A percentile compares a stretch with the other conserved stretches of the same genome.
phyloP scores from a whole-genome alignment of 768 basidiomycete genomes.

The Myochromella boudieri region DNA sequence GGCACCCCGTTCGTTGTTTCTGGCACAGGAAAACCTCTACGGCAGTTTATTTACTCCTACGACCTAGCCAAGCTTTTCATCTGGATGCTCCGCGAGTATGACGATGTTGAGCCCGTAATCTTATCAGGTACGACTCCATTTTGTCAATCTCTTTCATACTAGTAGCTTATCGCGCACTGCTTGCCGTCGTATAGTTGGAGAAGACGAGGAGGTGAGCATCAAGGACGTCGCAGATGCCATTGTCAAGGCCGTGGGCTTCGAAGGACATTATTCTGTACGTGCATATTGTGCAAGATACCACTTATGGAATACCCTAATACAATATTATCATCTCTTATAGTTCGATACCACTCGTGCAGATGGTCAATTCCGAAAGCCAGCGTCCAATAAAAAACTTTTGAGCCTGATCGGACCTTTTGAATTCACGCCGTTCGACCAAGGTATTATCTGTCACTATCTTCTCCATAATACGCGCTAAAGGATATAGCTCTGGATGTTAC shows the following conservation, averaged over 20 bases:
- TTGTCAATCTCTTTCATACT: no score
- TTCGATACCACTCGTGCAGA: conserved; percentile 86
- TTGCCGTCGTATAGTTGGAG: conserved; percentile 87
- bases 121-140: conserved; percentile 82
- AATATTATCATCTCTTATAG: conserved; percentile 38
- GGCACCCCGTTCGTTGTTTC: conserved; percentile 83
- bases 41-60: conserved; percentile 98
- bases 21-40: conserved; percentile 88
- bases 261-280: conserved; percentile 75
- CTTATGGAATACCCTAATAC: no score
- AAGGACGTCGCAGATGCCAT: conserved; percentile 89
- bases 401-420: conserved; percentile 76
- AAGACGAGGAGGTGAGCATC: conserved; percentile 94
- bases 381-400: conserved; percentile 86
- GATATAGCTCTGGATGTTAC: conserved; percentile 67
- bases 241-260: conserved; percentile 77
- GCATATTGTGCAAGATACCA: no score
- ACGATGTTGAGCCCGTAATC: conserved; percentile 91
- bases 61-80: conserved; percentile 96
- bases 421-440: conserved; percentile 90
- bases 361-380: conserved; percentile 95
- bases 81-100: conserved; percentile 88
- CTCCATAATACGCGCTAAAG: background rate
- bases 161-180: no score
- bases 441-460: conserved; percentile 39